Percentiles rank a stretch among this genome's conserved stretches.
Evolutionary conservation across 805 yeast genomes (phyloP).

Genomic region (Sungouiella blattae): DNA sequence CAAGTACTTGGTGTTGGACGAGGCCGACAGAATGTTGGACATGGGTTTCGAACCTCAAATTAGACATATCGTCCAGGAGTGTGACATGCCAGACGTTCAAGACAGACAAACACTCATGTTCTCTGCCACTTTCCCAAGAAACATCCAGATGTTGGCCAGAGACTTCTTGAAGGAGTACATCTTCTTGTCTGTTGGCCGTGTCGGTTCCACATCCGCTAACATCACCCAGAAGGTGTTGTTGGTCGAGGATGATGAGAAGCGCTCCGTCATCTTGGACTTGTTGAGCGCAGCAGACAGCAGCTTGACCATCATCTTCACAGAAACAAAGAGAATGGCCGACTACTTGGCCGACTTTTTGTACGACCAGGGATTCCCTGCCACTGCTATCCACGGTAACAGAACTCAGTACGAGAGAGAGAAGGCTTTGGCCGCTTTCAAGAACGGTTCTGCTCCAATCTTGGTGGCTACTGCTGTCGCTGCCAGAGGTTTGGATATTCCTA

Average conservation of each 20-base stretch:
- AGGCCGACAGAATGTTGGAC: conserved; percentile 99
- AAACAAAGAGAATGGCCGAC: conserved; percentile 98
- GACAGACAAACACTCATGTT: conserved; percentile 97
- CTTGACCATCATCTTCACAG: conserved; percentile 91
- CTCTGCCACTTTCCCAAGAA: conserved; percentile 98
- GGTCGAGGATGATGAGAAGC: conserved; percentile 93
- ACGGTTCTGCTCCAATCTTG: conserved; percentile 87
- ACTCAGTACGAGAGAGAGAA: conserved; percentile 97
- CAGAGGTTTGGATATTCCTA: conserved; percentile 99
- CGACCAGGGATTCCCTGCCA: conserved; percentile 88
- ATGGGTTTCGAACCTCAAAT: conserved; percentile 99
- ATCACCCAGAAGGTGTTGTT: conserved; percentile 90
- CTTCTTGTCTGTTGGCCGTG: conserved; percentile 97
- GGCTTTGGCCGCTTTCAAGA: conserved; percentile 90
- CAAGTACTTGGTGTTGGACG: conserved; percentile 92
- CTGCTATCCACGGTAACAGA: conserved; percentile 99
- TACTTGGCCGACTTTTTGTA: conserved; percentile 87
- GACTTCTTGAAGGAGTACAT: conserved; percentile 95
- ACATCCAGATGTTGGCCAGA: conserved; percentile 94
- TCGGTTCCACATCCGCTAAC: conserved; percentile 98
- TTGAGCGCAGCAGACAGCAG: conserved; percentile 74
- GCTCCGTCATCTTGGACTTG: conserved; percentile 83
- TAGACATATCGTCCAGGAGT: conserved; percentile 94
- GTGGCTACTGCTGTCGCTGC: conserved; percentile 99
- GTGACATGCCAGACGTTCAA: conserved; percentile 92